Evolutionary conservation across 768 basidiomycete species (phyloP), one percentile per base, ranked within the genome.

Genomic region (Leccinum variicolor): DNA sequence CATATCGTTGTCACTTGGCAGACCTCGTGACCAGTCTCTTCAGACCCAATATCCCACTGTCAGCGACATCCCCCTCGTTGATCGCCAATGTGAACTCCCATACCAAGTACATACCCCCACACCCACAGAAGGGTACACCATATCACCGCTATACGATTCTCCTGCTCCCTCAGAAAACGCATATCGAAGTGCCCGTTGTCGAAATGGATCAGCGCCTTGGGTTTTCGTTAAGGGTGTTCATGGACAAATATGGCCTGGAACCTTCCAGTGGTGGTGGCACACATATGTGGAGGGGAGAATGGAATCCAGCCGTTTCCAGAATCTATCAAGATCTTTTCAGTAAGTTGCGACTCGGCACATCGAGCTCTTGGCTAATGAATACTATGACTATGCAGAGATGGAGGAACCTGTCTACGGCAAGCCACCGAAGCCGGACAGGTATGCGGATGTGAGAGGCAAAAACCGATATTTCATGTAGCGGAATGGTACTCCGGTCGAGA

Each of bases 141-240:
- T 94, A 92, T 73, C 96, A 99, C 74, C 92, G 96, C 60, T 97
- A 96, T 71, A 82, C 85, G 9, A 63, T 88, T 46, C 76, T 96
- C 28, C 76, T 96, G 28, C 79, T 95, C 49, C 86, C 84, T 10
- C 93, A 96, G 64, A 77, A 82, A 69, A 84, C 41, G 66, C 55
- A 53, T 1, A 54, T 75, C 8, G 64, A 80, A 26, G 78, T 84
- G 19, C 83, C 82, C 17, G 67, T 77, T 31, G 63, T 86, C n/a
- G 58, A 72, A 25, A 76, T 70, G 28, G 69, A 73, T 34, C 71
- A 79, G 43, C 83, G 91, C 34, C 73, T 74, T 10, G 79, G 80
- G 4, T 94, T 94, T 69, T 71, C 87, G 71, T 78, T 88, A 41
- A 81, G 91, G 52, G 75, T 74, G 33, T 93, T 95, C 65, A 75